Percentiles rank a stretch among this genome's conserved stretches.
These are phyloP conservation scores for Saprolegnia diclina DNA, from an alignment of 352 stramenopile genomes.

Conservation along the genomic window DNA sequence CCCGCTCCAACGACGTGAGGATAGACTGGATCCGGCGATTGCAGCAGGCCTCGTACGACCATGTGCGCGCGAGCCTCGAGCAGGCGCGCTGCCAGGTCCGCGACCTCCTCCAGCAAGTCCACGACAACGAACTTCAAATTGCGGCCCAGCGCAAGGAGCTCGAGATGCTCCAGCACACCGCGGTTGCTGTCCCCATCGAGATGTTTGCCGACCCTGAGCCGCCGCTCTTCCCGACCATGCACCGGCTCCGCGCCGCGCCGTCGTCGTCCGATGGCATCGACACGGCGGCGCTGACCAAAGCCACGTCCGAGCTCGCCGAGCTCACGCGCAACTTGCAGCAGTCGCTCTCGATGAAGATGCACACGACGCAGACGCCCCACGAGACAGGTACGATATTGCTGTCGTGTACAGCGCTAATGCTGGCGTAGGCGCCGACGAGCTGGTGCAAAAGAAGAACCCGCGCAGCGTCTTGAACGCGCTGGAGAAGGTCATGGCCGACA, in stretches of 20 bases:
- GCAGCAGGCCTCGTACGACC: conserved; percentile 34
- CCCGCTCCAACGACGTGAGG: conserved; percentile 42
- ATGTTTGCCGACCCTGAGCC: background rate
- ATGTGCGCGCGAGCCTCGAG: conserved; percentile 9
- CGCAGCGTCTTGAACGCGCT: conserved; percentile 22
- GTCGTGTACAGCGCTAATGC: too few relatives aligned
- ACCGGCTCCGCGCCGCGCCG: background rate
- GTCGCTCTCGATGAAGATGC: conserved; percentile 31
- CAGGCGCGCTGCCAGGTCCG: conserved; percentile 8
- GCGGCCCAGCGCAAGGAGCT: conserved; percentile 33
- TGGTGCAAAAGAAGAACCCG: background rate
- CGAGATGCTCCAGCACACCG: conserved; percentile 11
- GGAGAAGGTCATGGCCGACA: conserved; percentile 21
- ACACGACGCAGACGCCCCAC: conserved; percentile 1
- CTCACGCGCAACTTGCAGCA: conserved; percentile 60
- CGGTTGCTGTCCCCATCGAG: background rate
- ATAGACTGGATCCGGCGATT: conserved; percentile 50
- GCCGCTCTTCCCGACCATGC: background rate
- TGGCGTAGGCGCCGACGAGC: background rate
- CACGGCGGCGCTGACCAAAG: conserved; percentile 34
- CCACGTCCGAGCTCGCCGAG: conserved; percentile 46
- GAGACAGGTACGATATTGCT: conserved; percentile 23
- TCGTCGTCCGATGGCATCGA: conserved; percentile 31
- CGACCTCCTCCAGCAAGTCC: conserved; percentile 2
- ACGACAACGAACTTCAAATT: conserved; percentile 11